Conservation (phyloP, 495 filamentous ascomycete species). For the Bacidia gigantensis region DNA sequence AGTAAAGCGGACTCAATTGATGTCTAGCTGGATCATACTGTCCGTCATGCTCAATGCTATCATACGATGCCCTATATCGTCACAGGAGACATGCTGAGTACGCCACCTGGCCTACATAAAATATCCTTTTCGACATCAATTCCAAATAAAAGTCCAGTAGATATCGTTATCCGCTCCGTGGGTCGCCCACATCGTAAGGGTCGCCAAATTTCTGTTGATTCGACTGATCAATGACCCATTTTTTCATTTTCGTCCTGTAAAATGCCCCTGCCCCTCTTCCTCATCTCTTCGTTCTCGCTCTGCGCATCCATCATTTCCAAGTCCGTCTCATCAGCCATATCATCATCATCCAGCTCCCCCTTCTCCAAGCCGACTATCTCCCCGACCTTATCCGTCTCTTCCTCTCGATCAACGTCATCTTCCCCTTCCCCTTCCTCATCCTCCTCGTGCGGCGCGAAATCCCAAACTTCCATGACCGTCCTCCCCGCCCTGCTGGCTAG, state of each 20-base stretch:
- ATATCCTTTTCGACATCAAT: too few species aligned
- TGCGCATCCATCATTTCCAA: slow-evolving; percentile 17
- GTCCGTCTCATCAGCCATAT: slow-evolving; percentile 5
- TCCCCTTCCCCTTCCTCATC: slow-evolving; percentile 14
- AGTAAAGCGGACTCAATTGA: too few species aligned
- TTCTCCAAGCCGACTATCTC: slow-evolving; percentile 1
- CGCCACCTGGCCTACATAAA: too few species aligned
- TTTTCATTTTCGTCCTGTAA: slow-evolving; percentile 9
- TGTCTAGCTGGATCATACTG: not conserved
- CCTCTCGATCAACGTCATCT: not conserved
- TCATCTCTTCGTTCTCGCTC: not conserved
- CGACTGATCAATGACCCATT: slow-evolving; percentile 11
- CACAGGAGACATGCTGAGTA: too few species aligned
- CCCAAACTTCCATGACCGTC: slow-evolving; percentile 87
- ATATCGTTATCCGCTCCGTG: too few species aligned
- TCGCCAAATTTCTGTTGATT: too few species aligned
- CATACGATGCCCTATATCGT: not conserved
- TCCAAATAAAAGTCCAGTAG: too few species aligned
- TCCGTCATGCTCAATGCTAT: not conserved
- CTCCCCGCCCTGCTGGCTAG: slow-evolving; percentile 71
- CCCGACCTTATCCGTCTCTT: not conserved
- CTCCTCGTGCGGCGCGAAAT: slow-evolving; percentile 16
- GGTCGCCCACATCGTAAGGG: too few species aligned
- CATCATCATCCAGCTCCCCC: slow-evolving; percentile 3
- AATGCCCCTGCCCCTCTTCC: not conserved